A percentile compares a stretch with the other conserved stretches of the same genome.
These are phyloP conservation scores for Picochlorum sp. DNA, from an alignment of 139 green algal genomes.

Conservation along the genomic window DNA sequence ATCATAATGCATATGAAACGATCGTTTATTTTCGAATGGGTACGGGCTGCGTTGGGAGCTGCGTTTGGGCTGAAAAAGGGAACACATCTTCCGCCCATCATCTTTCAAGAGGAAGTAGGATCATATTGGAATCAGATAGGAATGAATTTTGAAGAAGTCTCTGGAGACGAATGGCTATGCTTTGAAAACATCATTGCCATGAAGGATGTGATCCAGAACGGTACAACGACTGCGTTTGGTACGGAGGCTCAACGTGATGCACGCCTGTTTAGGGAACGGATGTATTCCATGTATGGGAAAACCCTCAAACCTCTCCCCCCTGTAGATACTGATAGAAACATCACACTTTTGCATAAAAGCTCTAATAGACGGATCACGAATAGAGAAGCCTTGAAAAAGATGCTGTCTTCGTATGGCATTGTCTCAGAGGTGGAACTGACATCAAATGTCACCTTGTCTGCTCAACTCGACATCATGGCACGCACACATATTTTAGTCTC, in stretches of 20 bases:
- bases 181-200: constrained; percentile 75
- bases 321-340: constrained; percentile 32
- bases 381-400: constrained; percentile 48
- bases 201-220: constrained; percentile 64
- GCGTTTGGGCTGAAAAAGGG: constrained; percentile 39
- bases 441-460: constrained; percentile 38
- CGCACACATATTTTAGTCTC: constrained; percentile 64
- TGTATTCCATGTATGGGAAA: not conserved
- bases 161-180: constrained; percentile 42
- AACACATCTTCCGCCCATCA: constrained; percentile 54
- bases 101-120: constrained; percentile 58
- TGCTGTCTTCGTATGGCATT: constrained; percentile 50
- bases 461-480: constrained; percentile 69
- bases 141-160: constrained; percentile 56
- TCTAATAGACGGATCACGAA: constrained; percentile 79
- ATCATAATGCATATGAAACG: constrained; percentile 66
- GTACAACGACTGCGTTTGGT: constrained; percentile 21
- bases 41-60: constrained; percentile 46
- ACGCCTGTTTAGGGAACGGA: not conserved
- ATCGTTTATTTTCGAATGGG: constrained; percentile 75
- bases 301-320: not conserved
- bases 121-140: constrained; percentile 55
- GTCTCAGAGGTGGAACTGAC: constrained; percentile 51
- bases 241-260: not conserved
- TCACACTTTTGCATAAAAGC: constrained; percentile 75